phyloP scores from a whole-genome alignment of 345 rosid genomes.

The Anacardium occidentale region DNA sequence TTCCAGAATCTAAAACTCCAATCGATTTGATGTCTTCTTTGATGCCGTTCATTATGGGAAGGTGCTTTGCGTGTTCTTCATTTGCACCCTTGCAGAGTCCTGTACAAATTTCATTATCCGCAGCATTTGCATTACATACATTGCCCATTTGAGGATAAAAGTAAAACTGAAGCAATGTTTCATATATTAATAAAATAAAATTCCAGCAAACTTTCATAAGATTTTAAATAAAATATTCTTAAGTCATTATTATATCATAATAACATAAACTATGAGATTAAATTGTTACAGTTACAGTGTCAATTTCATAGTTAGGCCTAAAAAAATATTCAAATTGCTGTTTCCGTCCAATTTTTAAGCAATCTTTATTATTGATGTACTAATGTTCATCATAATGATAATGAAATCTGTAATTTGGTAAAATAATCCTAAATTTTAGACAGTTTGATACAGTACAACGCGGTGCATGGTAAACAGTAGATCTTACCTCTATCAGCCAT shows the following conservation, averaged over 20 bases:
- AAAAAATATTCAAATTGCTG: too few relatives aligned
- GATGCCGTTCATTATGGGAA: constrained; percentile 72
- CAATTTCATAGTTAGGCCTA: too few relatives aligned
- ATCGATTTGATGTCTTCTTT: constrained; percentile 68
- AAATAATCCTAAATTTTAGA: neutral
- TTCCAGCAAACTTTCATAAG: too few relatives aligned
- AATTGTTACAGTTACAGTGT: too few relatives aligned
- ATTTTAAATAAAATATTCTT: neutral
- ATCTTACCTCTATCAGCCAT: constrained; percentile 58
- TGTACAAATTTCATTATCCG: constrained; percentile 17
- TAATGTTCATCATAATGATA: too few relatives aligned
- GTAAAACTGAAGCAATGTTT: neutral
- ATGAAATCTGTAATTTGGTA: too few relatives aligned
- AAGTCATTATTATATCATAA: too few relatives aligned
- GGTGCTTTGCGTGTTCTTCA: constrained; percentile 66
- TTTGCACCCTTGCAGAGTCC: constrained; percentile 64
- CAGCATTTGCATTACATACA: neutral
- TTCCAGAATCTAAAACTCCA: constrained; percentile 50
- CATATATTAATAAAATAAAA: neutral
- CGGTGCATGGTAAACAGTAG: neutral
- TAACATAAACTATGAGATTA: too few relatives aligned
- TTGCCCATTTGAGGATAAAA: constrained; percentile 14
- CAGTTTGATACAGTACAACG: neutral
- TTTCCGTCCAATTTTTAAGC: too few relatives aligned
- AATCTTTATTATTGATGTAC: too few relatives aligned